Conservation (phyloP, 345 rosid genomes). For the Populus davidiana region DNA sequence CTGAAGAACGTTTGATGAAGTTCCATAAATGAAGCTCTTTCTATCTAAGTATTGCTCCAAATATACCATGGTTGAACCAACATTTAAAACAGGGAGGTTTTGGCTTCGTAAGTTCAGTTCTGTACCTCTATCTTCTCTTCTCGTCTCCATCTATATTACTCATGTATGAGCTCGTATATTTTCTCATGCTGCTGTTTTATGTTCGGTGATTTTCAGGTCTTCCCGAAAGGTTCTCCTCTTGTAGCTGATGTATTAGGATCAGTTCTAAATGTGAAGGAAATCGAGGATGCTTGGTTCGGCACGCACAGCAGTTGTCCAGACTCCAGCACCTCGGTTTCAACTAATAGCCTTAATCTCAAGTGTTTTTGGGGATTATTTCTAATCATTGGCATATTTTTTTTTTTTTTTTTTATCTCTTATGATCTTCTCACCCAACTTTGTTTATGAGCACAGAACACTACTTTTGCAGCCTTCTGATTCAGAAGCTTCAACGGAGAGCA, state of each 20-base stretch:
- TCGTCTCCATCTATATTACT: too few relatives aligned
- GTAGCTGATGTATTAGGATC: constrained; percentile 7
- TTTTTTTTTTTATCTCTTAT: constrained; percentile 4
- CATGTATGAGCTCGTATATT: too few relatives aligned
- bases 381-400: constrained; percentile 5
- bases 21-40: constrained; percentile 29
- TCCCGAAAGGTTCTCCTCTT: constrained; percentile 14
- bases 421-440: too few relatives aligned
- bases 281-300: not conserved
- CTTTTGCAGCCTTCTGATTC: not conserved
- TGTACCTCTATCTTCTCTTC: too few relatives aligned
- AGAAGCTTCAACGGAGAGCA: not conserved
- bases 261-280: not conserved
- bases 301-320: not conserved
- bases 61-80: constrained; percentile 18
- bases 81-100: constrained; percentile 31
- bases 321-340: not conserved
- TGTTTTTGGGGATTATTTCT: constrained; percentile 13
- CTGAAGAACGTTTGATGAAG: constrained; percentile 37
- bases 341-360: constrained; percentile 1
- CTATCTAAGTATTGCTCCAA: constrained; percentile 21
- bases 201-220: not conserved
- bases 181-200: not conserved
- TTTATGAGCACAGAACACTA: not conserved
- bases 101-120: constrained; percentile 32